These are phyloP conservation scores for Neurospora sp. DNA, from an alignment of 495 filamentous ascomycete genomes.

Conservation along the genomic window DNA sequence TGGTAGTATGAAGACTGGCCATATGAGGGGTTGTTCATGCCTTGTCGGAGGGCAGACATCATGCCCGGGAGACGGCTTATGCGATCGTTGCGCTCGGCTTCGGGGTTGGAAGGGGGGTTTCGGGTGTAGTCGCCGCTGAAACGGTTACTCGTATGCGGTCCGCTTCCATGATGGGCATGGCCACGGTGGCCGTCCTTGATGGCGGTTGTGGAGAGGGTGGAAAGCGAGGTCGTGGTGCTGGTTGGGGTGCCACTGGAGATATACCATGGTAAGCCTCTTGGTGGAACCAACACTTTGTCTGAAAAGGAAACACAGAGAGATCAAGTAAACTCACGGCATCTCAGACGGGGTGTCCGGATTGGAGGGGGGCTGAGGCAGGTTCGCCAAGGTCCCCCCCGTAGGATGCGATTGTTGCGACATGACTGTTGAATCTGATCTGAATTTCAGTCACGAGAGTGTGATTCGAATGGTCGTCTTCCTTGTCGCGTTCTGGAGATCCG, in stretches of 20 bases:
- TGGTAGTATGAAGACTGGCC: neutral
- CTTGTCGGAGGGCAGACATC: slow-evolving; percentile 53
- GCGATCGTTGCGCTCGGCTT: slow-evolving; percentile 86
- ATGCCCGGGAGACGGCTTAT: slow-evolving; percentile 85
- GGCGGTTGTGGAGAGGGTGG: slow-evolving; percentile 77
- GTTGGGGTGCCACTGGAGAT: slow-evolving; percentile 74
- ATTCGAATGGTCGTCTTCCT: neutral
- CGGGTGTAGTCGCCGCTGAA: slow-evolving; percentile 47
- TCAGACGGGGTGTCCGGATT: slow-evolving; percentile 84
- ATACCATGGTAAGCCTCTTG: slow-evolving; percentile 3
- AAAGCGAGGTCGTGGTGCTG: slow-evolving; percentile 75
- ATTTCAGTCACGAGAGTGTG: too few relatives aligned
- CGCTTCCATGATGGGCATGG: slow-evolving; percentile 38
- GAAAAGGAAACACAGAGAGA: neutral
- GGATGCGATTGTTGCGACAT: slow-evolving; percentile 39
- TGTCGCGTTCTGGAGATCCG: neutral
- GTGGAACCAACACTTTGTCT: neutral
- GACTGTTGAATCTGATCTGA: neutral
- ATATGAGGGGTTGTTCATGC: slow-evolving; percentile 1
- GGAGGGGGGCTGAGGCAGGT: slow-evolving; percentile 73
- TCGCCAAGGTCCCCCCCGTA: slow-evolving; percentile 58
- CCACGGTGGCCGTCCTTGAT: slow-evolving; percentile 91
- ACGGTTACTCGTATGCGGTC: slow-evolving; percentile 5
- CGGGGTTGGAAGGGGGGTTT: slow-evolving; percentile 55
- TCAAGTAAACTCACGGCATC: slow-evolving; percentile 58